These are phyloP conservation scores for Botrytis byssoidea DNA, from an alignment of 2,329 filamentous ascomycete species.

Conservation along the genomic window DNA sequence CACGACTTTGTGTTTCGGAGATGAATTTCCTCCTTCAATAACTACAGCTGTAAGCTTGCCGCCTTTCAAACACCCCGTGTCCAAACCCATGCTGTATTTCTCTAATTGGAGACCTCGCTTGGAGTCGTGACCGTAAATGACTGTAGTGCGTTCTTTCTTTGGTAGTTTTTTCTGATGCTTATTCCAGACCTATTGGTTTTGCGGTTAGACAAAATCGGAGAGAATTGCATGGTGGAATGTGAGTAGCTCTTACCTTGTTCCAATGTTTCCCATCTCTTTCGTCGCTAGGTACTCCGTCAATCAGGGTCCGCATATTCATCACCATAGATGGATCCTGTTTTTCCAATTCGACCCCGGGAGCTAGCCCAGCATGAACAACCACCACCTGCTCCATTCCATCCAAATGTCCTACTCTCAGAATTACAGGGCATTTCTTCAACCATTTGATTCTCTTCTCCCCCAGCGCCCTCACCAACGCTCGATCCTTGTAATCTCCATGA, in stretches of 20 bases:
- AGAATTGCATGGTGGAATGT: not conserved
- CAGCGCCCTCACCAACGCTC: slow-evolving; percentile 33
- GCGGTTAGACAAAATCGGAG: slow-evolving; percentile 21
- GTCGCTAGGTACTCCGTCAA: slow-evolving; percentile 35
- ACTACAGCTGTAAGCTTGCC: slow-evolving; percentile 74
- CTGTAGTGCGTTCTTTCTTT: slow-evolving; percentile 53
- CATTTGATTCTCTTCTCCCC: slow-evolving; percentile 60
- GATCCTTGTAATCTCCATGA: slow-evolving; percentile 36
- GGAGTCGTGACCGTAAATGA: slow-evolving; percentile 87
- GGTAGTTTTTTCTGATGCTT: slow-evolving; percentile 45
- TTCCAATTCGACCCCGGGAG: slow-evolving; percentile 69
- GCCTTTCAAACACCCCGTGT: slow-evolving; percentile 78
- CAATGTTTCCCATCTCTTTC: slow-evolving; percentile 33
- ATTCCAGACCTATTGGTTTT: slow-evolving; percentile 52
- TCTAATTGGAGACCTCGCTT: slow-evolving; percentile 65
- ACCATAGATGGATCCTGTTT: slow-evolving; percentile 74
- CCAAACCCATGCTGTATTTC: slow-evolving; percentile 78
- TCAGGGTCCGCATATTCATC: slow-evolving; percentile 82
- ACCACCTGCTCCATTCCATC: slow-evolving; percentile 61
- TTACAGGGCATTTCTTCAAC: slow-evolving; percentile 72
- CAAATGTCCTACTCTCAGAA: slow-evolving; percentile 68
- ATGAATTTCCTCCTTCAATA: slow-evolving; percentile 56
- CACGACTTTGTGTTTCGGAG: slow-evolving; percentile 34
- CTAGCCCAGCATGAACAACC: slow-evolving; percentile 82
- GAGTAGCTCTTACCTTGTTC: slow-evolving; percentile 34